Conservation (phyloP, 495 filamentous ascomycete genomes). For the Aspergillus nidulans region DNA sequence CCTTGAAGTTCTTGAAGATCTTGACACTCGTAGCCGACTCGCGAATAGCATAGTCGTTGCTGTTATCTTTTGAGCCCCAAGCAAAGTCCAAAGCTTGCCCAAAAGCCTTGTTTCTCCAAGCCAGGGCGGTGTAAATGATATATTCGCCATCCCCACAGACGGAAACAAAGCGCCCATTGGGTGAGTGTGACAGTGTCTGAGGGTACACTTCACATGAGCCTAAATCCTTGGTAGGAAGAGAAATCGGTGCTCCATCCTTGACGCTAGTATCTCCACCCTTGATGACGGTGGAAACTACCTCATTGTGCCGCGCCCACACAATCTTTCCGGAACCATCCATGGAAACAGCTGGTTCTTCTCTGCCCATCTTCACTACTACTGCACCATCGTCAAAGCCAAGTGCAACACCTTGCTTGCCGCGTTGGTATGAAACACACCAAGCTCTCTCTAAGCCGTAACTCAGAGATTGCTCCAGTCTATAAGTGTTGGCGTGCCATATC, state of each 20-base stretch:
- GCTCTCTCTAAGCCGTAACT: conserved; percentile 94
- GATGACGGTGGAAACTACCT: conserved; percentile 90
- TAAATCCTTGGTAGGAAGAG: conserved; percentile 86
- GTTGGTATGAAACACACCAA: conserved; percentile 96
- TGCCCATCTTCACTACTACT: conserved; percentile 94
- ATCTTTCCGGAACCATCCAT: conserved; percentile 96
- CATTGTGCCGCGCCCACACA: conserved; percentile 90
- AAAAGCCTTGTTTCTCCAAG: conserved; percentile 97
- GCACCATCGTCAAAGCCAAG: conserved; percentile 98
- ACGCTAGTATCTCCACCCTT: conserved; percentile 79
- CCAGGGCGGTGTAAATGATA: conserved; percentile 96
- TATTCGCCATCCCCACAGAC: conserved; percentile 98
- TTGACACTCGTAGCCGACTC: conserved; percentile 92
- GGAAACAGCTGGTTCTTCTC: conserved; percentile 94
- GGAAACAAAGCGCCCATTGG: conserved; percentile 94
- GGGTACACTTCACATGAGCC: conserved; percentile 96
- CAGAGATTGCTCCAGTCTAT: conserved; percentile 89
- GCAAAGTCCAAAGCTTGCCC: conserved; percentile 93
- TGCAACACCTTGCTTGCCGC: conserved; percentile 86
- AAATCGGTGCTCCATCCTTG: conserved; percentile 85
- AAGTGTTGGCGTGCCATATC: conserved; percentile 98
- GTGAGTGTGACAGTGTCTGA: conserved; percentile 88
- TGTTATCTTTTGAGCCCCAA: conserved; percentile 97
- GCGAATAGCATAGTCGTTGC: conserved; percentile 95
- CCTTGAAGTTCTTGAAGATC: conserved; percentile 96